Percentiles rank a stretch among this genome's conserved stretches.
Conservation (phyloP, 2,329 filamentous ascomycete genomes). For the Fusarium nelsonii region DNA sequence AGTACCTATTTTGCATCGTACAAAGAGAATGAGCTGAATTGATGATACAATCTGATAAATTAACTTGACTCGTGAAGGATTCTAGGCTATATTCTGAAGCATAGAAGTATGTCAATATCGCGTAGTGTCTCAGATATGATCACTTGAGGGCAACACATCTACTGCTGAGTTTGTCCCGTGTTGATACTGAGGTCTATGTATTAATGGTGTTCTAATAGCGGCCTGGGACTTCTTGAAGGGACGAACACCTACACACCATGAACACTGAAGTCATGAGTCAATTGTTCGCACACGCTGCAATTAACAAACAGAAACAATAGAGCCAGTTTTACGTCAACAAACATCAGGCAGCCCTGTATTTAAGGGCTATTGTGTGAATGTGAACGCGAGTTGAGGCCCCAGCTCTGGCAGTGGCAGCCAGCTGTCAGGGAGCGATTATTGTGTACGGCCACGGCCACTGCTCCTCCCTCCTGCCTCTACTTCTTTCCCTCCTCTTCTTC, state of each 20-base stretch:
- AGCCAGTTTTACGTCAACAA: background rate
- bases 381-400: background rate
- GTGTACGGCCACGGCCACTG: background rate
- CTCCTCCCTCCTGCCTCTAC: background rate
- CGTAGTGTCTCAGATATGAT: too few relatives aligned
- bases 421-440: background rate
- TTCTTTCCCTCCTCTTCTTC: background rate
- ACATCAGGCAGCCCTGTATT: background rate
- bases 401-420: background rate
- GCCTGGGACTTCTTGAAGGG: background rate
- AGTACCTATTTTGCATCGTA: background rate
- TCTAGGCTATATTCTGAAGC: background rate
- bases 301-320: background rate
- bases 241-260: background rate
- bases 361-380: background rate
- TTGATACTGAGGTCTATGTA: background rate
- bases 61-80: background rate
- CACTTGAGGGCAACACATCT: too few relatives aligned
- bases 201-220: background rate
- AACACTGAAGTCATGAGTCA: background rate
- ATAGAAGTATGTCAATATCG: background rate
- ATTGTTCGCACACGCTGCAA: background rate
- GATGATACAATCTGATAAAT: background rate
- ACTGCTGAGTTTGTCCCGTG: too few relatives aligned
- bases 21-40: background rate